Evolutionary conservation across 2,329 filamentous ascomycete genomes (phyloP), one percentile per base, ranked within the genome.

Genomic region (Leptographium wingfieldii): DNA sequence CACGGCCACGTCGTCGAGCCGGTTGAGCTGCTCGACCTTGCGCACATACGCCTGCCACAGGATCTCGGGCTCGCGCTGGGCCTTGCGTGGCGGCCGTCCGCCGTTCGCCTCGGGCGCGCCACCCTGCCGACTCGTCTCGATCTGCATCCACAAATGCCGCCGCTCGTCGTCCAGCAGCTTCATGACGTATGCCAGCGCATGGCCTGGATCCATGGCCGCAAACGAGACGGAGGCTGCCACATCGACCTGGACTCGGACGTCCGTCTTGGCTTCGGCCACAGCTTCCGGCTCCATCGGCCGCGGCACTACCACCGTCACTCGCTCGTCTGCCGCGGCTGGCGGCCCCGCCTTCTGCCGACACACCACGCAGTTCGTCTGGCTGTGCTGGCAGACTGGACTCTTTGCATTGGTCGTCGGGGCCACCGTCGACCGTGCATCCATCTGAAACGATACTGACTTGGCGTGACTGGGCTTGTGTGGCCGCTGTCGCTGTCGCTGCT

Each of bases 1-100:
- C 71, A 92, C 89, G 0, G 94, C 77, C 1, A 94, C 89, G 69
- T 95, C 90, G 66, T 92, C 89, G 16, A 95, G 76, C 16, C 95
- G 77, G 60, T 65, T 64, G 29, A 65, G 63, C 61, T 65, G 64
- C 59, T 65, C 64, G 7, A 63, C 61, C 60, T 65, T 65, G 52
- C 59, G 63, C 48, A 65, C 62, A 22, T 65, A 65, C 3, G 64
- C 62, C 35, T 61, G 62, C 64, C 64, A 65, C 48, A 65, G 60
- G 31, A 57, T 61, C 11, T 64, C 64, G 11, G 59, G 49, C 59
- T 65, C 63, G 19, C 64, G 61, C 60, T 61, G 48, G 40, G 61
- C 62, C 14, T 58, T 11, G n/a, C 56, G 56, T 2, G 12, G 14
- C 27, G 56, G n/a, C 58, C 51, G 2, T 16, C n/a, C 29, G 40